phyloP scores from a whole-genome alignment of 441 rosid genomes.

The Gossypium lobatum region DNA sequence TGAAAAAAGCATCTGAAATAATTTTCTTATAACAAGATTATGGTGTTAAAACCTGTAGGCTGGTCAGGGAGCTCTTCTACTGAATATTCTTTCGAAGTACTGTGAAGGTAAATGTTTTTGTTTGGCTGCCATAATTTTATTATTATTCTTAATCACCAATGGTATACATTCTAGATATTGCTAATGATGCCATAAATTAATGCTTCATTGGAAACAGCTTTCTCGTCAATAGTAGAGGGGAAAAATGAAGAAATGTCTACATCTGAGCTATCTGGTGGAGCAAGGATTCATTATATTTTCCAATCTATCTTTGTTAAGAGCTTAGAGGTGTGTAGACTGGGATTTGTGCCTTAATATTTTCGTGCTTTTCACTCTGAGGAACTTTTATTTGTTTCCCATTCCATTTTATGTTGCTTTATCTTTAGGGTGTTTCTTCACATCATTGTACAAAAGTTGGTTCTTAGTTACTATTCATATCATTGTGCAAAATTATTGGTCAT shows the following conservation, averaged over 20 bases:
- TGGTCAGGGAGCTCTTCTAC: conserved; percentile 93
- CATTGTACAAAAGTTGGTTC: neutral
- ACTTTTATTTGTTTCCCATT: neutral
- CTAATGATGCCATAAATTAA: conserved; percentile 2
- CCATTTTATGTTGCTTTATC: neutral
- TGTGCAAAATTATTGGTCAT: neutral
- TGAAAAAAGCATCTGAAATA: neutral
- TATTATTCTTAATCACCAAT: neutral
- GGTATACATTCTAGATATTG: neutral
- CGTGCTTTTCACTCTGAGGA: neutral
- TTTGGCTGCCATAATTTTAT: neutral
- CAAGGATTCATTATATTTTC: conserved; percentile 79
- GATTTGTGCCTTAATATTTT: conserved; percentile 2
- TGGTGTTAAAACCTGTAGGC: conserved; percentile 46
- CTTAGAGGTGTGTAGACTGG: conserved; percentile 51
- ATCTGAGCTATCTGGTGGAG: conserved; percentile 84
- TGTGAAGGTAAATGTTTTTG: conserved; percentile 58
- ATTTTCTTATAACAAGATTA: conserved; percentile 2
- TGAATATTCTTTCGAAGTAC: conserved; percentile 88
- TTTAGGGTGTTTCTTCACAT: neutral
- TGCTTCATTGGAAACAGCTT: conserved; percentile 48
- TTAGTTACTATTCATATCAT: neutral
- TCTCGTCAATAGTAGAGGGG: conserved; percentile 78
- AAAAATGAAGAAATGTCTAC: conserved; percentile 88
- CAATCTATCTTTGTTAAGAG: conserved; percentile 82